Base-by-base conservation (phyloP, 108 stramenopile genomes). In the Aurantiochytrium sp. region DNA sequence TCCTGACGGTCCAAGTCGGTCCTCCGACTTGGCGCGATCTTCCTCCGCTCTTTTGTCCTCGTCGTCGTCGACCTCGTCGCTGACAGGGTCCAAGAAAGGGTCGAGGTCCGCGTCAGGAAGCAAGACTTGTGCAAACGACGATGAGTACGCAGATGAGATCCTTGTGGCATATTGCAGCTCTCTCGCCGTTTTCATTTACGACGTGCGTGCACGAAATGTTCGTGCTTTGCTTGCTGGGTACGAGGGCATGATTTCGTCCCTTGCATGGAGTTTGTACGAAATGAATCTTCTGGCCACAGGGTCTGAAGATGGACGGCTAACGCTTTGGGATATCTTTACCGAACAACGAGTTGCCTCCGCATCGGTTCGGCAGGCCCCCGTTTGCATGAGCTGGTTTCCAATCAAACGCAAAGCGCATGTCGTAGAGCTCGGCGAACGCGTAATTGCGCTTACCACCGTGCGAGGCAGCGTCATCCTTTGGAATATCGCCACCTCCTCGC, bases 361-460 rank as follows among this genome's bases (percentile, higher is more conserved):
- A 43, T 21, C 23, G 28, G 49, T 83, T 8, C 45, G 76, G 23
- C 76, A 83, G 76, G 76, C 76, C 12, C 76, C 76, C 49, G 23
- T 83, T 23, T 83, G 76, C 76, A 83, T 83, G 49, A 45, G 19
- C 49, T 83, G 76, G 76, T 83, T 47, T 83, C 76, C 76, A 4
- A 18, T 69, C 42, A 28, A 69, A 12, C 14, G 25, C 4, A 69
- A 69, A 3, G 64, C 64, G 1, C 64, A 69, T 18, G 18, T 23
- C 64, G 4, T 1, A 83, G n/a, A 18, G 45, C n/a, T 53, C 49
- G 76, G 76, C 45, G 76, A 83, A 23, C 45, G 51, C 76, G 23
- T 83, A 18, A 47, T 83, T 23, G 49, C 51, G 0, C 43, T 53
- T 2, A 4, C 51, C 49, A 83, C 76, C 19, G 23, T 53, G n/a